Evolutionary conservation across 306 rosid genomes (phyloP).

Genomic region (Vigna reflexopilosa): DNA sequence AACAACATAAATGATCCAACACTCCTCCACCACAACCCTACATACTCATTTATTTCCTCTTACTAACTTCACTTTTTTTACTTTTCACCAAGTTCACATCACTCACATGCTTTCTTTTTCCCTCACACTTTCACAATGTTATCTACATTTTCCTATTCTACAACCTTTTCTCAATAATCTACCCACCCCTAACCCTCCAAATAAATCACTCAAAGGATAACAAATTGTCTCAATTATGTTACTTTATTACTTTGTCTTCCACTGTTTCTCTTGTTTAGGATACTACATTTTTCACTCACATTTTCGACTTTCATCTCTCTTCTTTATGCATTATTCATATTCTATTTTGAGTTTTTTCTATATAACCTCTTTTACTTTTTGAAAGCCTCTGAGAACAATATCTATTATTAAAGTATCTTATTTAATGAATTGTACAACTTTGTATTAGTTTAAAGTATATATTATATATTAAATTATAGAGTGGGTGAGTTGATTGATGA

Average conservation of each 20-base stretch:
- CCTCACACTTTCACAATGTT: neutral
- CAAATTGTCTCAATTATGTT: neutral
- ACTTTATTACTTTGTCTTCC: neutral
- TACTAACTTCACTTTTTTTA: slow-evolving; percentile 45
- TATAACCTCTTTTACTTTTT: too few species aligned
- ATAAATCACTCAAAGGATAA: neutral
- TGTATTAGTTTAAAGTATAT: too few species aligned
- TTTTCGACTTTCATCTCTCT: too few species aligned
- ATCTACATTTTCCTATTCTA: neutral
- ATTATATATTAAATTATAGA: too few species aligned
- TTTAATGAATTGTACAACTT: too few species aligned
- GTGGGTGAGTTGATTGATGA: too few species aligned
- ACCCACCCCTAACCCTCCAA: slow-evolving; percentile 22
- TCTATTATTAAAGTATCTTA: too few species aligned
- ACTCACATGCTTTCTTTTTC: slow-evolving; percentile 47
- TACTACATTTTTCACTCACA: too few species aligned
- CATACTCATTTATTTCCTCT: slow-evolving; percentile 53
- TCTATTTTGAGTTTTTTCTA: too few species aligned
- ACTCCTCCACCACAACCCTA: slow-evolving; percentile 47
- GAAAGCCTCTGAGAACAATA: too few species aligned
- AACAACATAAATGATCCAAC: slow-evolving; percentile 59
- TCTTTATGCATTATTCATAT: too few species aligned
- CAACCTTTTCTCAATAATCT: slow-evolving; percentile 32
- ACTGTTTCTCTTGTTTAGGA: neutral
- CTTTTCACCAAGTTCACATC: neutral